phyloP scores from a whole-genome alignment of 192 early-diverging fungal genomes.

The Backusella parvicylindrica region DNA sequence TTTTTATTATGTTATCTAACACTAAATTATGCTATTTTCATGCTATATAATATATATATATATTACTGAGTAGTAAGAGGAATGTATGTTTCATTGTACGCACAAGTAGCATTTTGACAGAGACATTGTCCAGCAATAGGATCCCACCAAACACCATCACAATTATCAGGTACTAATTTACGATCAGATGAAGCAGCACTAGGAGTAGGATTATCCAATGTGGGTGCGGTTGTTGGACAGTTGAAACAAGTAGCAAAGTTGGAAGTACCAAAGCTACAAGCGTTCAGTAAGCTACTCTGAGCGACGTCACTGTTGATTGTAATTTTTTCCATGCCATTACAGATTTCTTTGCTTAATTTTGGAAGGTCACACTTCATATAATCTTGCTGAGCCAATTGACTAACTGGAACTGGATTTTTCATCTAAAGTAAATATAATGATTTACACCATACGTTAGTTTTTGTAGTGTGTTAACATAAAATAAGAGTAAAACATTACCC shows the following conservation, averaged over 20 bases:
- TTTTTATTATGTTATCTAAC: no score
- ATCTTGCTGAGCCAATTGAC: slow-evolving; percentile 53
- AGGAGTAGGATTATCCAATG: slow-evolving; percentile 40
- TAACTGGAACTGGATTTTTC: slow-evolving; percentile 70
- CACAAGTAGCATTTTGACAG: slow-evolving; percentile 52
- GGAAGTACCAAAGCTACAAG: slow-evolving; percentile 44
- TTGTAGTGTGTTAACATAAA: neutral
- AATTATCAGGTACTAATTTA: slow-evolving; percentile 48
- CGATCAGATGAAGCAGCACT: slow-evolving; percentile 30
- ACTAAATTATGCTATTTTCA: neutral
- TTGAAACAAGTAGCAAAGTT: slow-evolving; percentile 52
- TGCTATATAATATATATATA: no score
- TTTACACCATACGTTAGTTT: neutral
- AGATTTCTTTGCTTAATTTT: slow-evolving; percentile 57
- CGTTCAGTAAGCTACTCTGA: slow-evolving; percentile 31
- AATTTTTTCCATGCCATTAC: slow-evolving; percentile 60
- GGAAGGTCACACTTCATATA: slow-evolving; percentile 63
- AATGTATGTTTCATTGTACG: slow-evolving; percentile 44
- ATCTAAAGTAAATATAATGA: slow-evolving; percentile 33
- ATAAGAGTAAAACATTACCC: slow-evolving; percentile 37
- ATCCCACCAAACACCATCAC: slow-evolving; percentile 68
- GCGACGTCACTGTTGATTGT: slow-evolving; percentile 22
- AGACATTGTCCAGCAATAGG: slow-evolving; percentile 58
- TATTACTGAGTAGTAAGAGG: slow-evolving; percentile 3
- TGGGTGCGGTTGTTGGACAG: slow-evolving; percentile 43